Percentiles rank a stretch among this genome's conserved stretches.
These are phyloP conservation scores for Aspergillus nanangensis DNA, from an alignment of 495 filamentous ascomycete genomes.

Conservation along the genomic window DNA sequence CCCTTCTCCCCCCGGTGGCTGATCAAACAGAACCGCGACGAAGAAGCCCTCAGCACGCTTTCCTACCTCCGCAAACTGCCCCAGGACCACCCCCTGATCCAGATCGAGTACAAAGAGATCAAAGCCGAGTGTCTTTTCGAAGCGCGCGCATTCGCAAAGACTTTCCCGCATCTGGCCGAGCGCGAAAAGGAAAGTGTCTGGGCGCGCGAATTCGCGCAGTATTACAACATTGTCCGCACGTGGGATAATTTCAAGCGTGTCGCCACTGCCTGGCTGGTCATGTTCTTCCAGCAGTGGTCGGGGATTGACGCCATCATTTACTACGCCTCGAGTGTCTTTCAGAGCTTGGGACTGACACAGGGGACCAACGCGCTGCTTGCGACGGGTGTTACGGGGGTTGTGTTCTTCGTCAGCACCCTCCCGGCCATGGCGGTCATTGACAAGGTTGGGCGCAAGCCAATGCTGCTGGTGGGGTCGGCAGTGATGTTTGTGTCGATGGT, in stretches of 20 bases:
- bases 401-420: slow-evolving; percentile 69
- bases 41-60: slow-evolving; percentile 44
- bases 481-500: slow-evolving; percentile 36
- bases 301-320: slow-evolving; percentile 40
- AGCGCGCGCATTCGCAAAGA: slow-evolving; percentile 31
- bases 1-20: slow-evolving; percentile 47
- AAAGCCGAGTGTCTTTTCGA: slow-evolving; percentile 38
- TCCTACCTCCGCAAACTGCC: slow-evolving; percentile 43
- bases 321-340: slow-evolving; percentile 37
- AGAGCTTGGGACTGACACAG: slow-evolving; percentile 81
- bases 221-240: slow-evolving; percentile 28
- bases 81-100: slow-evolving; percentile 31
- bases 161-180: slow-evolving; percentile 31
- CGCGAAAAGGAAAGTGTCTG: slow-evolving; percentile 22
- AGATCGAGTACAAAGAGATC: slow-evolving; percentile 43
- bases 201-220: slow-evolving; percentile 34
- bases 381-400: slow-evolving; percentile 57
- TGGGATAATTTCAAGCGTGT: slow-evolving; percentile 41
- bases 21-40: slow-evolving; percentile 42
- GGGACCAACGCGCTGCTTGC: slow-evolving; percentile 66
- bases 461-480: slow-evolving; percentile 64
- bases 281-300: slow-evolving; percentile 42
- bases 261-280: slow-evolving; percentile 31
- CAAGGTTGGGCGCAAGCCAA: slow-evolving; percentile 66
- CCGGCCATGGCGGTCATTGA: slow-evolving; percentile 72